These are phyloP conservation scores for Cladosporium sp. DNA, from an alignment of 2,329 filamentous ascomycete species.

Conservation along the genomic window DNA sequence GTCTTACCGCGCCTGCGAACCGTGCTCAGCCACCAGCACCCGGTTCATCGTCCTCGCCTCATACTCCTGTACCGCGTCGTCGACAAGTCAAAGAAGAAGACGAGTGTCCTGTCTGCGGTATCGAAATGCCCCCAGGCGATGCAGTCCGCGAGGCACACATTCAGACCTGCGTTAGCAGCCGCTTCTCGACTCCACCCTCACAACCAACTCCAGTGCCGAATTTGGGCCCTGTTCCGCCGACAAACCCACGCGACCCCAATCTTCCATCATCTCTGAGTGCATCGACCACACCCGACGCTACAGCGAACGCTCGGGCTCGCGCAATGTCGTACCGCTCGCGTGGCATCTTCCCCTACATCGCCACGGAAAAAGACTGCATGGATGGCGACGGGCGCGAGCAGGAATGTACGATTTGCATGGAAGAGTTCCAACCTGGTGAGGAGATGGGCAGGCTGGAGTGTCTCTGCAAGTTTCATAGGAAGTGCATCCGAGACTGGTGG, in stretches of 20 bases:
- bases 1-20: neutral
- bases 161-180: slow-evolving; percentile 32
- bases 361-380: slow-evolving; percentile 64
- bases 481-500: slow-evolving; percentile 63
- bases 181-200: slow-evolving; percentile 21
- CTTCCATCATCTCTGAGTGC: neutral
- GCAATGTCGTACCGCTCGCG: slow-evolving; percentile 37
- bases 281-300: slow-evolving; percentile 17
- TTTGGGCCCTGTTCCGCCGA: slow-evolving; percentile 25
- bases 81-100: slow-evolving; percentile 63
- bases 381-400: slow-evolving; percentile 53
- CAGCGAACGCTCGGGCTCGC: slow-evolving; percentile 24
- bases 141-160: slow-evolving; percentile 47
- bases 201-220: slow-evolving; percentile 22
- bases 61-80: slow-evolving; percentile 15
- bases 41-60: neutral
- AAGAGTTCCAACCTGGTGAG: slow-evolving; percentile 62
- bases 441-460: slow-evolving; percentile 62
- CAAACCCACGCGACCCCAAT: slow-evolving; percentile 11
- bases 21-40: neutral
- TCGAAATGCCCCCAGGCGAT: slow-evolving; percentile 63
- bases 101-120: slow-evolving; percentile 75
- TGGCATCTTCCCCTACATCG: slow-evolving; percentile 54
- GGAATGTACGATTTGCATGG: slow-evolving; percentile 66
- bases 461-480: slow-evolving; percentile 63